Conservation (phyloP, 1,284 basidiomycete genomes). For the Coniferiporia sulphurascens region DNA sequence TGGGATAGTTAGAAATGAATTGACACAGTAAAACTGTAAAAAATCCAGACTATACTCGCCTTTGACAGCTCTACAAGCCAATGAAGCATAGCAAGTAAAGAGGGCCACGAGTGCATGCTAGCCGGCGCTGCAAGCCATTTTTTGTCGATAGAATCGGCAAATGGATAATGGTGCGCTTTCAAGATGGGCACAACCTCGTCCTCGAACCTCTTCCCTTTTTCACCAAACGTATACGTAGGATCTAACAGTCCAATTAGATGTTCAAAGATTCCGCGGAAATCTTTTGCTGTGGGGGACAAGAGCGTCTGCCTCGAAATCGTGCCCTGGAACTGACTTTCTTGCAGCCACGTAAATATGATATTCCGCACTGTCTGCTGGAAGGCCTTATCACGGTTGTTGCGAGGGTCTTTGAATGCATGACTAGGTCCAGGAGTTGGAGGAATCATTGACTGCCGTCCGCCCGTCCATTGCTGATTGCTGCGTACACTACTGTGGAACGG, state of each 20-base stretch:
- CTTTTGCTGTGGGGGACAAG: conserved; percentile 72
- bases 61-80: conserved; percentile 83
- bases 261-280: conserved; percentile 78
- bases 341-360: conserved; percentile 68
- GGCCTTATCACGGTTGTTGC: conserved; percentile 66
- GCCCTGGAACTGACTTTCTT: conserved; percentile 52
- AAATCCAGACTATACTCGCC: conserved; percentile 46
- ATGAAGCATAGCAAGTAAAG: conserved; percentile 75
- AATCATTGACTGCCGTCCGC: conserved; percentile 34
- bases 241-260: conserved; percentile 73
- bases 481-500: conserved; percentile 46
- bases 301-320: conserved; percentile 58
- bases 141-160: conserved; percentile 64
- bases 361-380: conserved; percentile 73
- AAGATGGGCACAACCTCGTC: conserved; percentile 76
- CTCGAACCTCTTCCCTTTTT: conserved; percentile 60
- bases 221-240: conserved; percentile 54
- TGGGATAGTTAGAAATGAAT: conserved; percentile 58
- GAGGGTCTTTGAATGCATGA: conserved; percentile 59
- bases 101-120: conserved; percentile 81
- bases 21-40: conserved; percentile 59
- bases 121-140: conserved; percentile 84
- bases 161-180: conserved; percentile 74
- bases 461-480: conserved; percentile 63
- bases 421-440: conserved; percentile 43